These are phyloP conservation scores for Teunomyces pallodes DNA, from an alignment of 805 yeast species.

Conservation along the genomic window DNA sequence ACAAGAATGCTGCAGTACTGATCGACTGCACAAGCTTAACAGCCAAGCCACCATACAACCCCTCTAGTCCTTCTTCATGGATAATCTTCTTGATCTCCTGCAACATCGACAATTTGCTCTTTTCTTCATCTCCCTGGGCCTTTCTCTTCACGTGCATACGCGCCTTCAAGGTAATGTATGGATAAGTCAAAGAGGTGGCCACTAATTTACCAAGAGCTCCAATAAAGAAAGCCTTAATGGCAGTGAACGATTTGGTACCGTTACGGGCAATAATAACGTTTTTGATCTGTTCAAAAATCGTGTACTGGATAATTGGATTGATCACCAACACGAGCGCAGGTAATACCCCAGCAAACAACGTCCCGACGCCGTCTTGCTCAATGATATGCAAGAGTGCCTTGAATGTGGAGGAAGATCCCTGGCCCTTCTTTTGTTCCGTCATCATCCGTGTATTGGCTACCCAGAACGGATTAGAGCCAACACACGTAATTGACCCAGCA, in stretches of 20 bases:
- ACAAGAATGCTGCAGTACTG: constrained; percentile 83
- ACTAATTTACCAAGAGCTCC: constrained; percentile 89
- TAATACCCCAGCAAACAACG: constrained; percentile 79
- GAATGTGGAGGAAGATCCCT: constrained; percentile 44
- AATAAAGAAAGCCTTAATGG: constrained; percentile 75
- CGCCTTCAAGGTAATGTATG: constrained; percentile 84
- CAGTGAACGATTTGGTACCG: constrained; percentile 50
- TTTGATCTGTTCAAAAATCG: constrained; percentile 83
- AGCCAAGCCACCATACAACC: constrained; percentile 78
- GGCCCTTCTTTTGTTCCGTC: constrained; percentile 42
- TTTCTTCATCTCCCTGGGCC: constrained; percentile 17
- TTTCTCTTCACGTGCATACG: constrained; percentile 74
- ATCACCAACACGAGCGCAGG: constrained; percentile 85
- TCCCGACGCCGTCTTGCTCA: constrained; percentile 64
- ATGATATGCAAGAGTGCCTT: constrained; percentile 60
- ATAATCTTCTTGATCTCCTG: constrained; percentile 58
- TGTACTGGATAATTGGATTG: constrained; percentile 90
- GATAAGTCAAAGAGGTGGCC: constrained; percentile 89
- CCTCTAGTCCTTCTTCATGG: constrained; percentile 66
- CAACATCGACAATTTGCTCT: constrained; percentile 37
- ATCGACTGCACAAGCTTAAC: constrained; percentile 83
- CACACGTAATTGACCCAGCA: constrained; percentile 83
- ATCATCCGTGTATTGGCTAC: constrained; percentile 91
- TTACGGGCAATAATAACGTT: constrained; percentile 57
- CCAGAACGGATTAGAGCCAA: constrained; percentile 89